Evolutionary conservation across 2,329 filamentous ascomycete species (phyloP), one percentile per base, ranked within the genome.

Genomic region (Diaporthe australafricana): DNA sequence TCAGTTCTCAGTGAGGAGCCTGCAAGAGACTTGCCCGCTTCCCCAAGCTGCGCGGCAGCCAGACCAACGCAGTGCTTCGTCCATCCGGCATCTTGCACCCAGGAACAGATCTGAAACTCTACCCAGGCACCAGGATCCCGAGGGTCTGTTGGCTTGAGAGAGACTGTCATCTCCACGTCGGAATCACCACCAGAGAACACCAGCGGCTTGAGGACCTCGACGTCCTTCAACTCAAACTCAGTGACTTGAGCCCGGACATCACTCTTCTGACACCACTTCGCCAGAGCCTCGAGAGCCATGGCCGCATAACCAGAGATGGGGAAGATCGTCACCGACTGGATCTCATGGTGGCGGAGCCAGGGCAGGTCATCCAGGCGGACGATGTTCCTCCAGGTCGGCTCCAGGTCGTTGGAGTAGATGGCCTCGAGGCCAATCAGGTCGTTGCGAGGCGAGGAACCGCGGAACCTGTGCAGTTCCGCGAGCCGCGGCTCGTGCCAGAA

Each of bases 11-110:
- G 2, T 12, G 60, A 50, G 0, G 45, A 25, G 3, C n/a, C 20
- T 2, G 45, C 5, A 35, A 25, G 9, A 5, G 7, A 0, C 11
- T 11, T n/a, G n/a, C 5, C 1, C 14, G 30, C 12, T 38, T 14
- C 17, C 9, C 5, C 22, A n/a, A 65, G 45, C 45, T 65, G 60
- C 11, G 45, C 60, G 20, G 60, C 60, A 12, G 90, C 81, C 3
- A 88, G 80, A n/a, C 87, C 87, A 63, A 84, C 82, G 77, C 88
- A 90, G 75, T 91, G 86, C 75, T 91, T 87, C 0, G 85, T 85
- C 89, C 89, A 91, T 14, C 86, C 85, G 50, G 86, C 82, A 16
- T 79, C 82, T 17, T 83, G 81, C 0, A 84, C 84, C 84, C 84
- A 89, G 0, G 88, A 89, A 56, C 84, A 87, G 32, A 91, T 87